Conservation (phyloP, 2,329 filamentous ascomycete genomes). For the Eutypella sp. region DNA sequence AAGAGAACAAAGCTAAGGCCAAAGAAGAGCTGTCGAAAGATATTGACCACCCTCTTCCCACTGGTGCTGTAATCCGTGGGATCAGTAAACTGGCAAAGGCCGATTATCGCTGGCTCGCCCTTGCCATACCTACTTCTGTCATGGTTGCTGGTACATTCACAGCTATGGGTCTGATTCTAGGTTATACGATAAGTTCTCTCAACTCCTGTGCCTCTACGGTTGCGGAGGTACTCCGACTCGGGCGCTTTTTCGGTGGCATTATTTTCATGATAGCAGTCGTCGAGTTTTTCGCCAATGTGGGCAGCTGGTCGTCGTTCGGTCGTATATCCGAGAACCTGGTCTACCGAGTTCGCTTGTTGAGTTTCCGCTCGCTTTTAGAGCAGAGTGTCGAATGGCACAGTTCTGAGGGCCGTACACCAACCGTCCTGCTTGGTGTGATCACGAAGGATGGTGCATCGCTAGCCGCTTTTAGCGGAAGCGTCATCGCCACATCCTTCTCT, state of each 20-base stretch:
- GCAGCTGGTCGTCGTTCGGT: slow-evolving; percentile 53
- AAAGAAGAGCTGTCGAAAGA: background rate
- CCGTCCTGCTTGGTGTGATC: slow-evolving; percentile 46
- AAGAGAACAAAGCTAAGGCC: background rate
- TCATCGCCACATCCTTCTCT: slow-evolving; percentile 49
- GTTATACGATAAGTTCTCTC: slow-evolving; percentile 53
- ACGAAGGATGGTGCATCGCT: slow-evolving; percentile 51
- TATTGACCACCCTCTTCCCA: slow-evolving; percentile 2
- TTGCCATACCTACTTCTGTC: slow-evolving; percentile 45
- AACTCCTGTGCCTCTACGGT: slow-evolving; percentile 46
- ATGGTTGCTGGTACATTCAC: slow-evolving; percentile 55
- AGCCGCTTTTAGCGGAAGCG: slow-evolving; percentile 50
- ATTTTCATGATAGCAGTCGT: slow-evolving; percentile 57
- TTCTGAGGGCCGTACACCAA: slow-evolving; percentile 43
- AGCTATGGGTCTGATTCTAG: slow-evolving; percentile 54
- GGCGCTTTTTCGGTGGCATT: slow-evolving; percentile 51
- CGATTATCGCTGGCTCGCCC: slow-evolving; percentile 27
- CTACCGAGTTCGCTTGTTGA: slow-evolving; percentile 49
- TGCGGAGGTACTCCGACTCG: slow-evolving; percentile 41
- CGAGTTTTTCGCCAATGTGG: slow-evolving; percentile 54
- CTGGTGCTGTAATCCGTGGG: slow-evolving; percentile 3
- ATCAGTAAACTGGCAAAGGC: slow-evolving; percentile 7
- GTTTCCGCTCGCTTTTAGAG: slow-evolving; percentile 50
- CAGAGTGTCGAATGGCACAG: slow-evolving; percentile 58
- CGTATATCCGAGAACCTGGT: slow-evolving; percentile 52